A percentile compares a stretch with the other conserved stretches of the same genome.
Conservation (phyloP, 306 rosid species). For the Cotoneaster glaucophyllus region DNA sequence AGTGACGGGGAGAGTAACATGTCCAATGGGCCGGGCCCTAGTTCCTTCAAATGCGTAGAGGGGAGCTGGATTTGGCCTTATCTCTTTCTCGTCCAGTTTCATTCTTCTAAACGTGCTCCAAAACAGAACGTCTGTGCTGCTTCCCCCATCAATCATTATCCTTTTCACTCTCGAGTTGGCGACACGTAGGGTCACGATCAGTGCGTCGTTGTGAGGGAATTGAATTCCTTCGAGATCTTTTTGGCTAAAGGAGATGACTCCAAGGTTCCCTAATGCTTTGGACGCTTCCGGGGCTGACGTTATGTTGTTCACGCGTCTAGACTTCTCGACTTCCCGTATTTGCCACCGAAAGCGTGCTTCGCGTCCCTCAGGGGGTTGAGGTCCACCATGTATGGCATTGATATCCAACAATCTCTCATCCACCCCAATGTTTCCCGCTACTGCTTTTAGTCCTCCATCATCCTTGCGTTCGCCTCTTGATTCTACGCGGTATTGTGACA, state of each 20-base stretch:
- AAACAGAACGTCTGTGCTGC: rapidly evolving
- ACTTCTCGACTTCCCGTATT: too few species aligned
- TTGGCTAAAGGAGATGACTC: too few species aligned
- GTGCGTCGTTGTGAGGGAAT: not conserved
- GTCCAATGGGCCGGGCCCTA: rapidly evolving
- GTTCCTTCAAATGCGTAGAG: not conserved
- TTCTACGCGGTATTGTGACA: too few species aligned
- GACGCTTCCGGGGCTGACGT: not conserved
- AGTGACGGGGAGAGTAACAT: not conserved
- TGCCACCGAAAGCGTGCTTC: rapidly evolving
- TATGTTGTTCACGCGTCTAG: not conserved
- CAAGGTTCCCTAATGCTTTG: not conserved
- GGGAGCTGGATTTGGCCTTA: not conserved
- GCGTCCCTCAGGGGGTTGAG: not conserved
- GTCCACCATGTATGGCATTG: not conserved
- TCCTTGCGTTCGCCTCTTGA: too few species aligned
- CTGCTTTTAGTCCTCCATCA: rapidly evolving
- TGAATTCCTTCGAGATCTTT: not conserved
- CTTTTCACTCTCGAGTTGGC: not conserved
- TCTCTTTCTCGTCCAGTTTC: not conserved
- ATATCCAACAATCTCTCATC: not conserved
- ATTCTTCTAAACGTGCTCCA: not conserved
- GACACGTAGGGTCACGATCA: not conserved
- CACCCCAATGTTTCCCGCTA: too few species aligned
- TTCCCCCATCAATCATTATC: not conserved